Conservation (phyloP, 176 grass and related monocot genomes). For the Metroxylon sagu region DNA sequence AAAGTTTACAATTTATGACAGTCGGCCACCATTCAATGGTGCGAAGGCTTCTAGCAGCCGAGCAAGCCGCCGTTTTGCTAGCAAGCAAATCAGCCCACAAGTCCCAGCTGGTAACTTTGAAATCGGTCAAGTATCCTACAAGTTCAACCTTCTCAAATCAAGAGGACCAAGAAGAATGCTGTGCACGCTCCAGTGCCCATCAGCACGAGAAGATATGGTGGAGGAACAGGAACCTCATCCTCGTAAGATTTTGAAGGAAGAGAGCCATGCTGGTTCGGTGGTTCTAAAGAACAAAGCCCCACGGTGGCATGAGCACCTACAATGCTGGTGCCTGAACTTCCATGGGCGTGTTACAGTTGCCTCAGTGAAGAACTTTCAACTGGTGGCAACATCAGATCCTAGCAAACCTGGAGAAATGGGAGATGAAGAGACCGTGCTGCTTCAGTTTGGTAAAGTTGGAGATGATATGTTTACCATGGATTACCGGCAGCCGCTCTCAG, state of each 20-base stretch:
- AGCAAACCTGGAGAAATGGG: conserved; percentile 30
- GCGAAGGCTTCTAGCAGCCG: conserved; percentile 2
- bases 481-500: conserved; percentile 80
- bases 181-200: conserved; percentile 2
- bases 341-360: conserved; percentile 81
- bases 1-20: conserved; percentile 17
- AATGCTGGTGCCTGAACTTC: conserved; percentile 98
- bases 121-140: conserved; percentile 8
- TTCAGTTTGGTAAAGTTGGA: conserved; percentile 90
- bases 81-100: conserved; percentile 18
- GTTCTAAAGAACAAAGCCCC: conserved; percentile 85
- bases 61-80: conserved; percentile 13
- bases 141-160: conserved; percentile 19
- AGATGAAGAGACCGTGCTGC: conserved; percentile 73
- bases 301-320: conserved; percentile 83
- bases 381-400: conserved; percentile 33
- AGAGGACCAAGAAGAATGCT: conserved; percentile 16
- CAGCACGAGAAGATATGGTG: neutral
- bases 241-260: neutral
- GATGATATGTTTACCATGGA: conserved; percentile 86
- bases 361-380: conserved; percentile 93
- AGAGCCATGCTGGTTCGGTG: conserved; percentile 10
- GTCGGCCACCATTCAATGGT: conserved; percentile 9
- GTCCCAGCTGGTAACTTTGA: conserved; percentile 6
- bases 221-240: neutral